Conservation (phyloP, 2,329 filamentous ascomycete species). For the Plectosphaerella cucumerina region DNA sequence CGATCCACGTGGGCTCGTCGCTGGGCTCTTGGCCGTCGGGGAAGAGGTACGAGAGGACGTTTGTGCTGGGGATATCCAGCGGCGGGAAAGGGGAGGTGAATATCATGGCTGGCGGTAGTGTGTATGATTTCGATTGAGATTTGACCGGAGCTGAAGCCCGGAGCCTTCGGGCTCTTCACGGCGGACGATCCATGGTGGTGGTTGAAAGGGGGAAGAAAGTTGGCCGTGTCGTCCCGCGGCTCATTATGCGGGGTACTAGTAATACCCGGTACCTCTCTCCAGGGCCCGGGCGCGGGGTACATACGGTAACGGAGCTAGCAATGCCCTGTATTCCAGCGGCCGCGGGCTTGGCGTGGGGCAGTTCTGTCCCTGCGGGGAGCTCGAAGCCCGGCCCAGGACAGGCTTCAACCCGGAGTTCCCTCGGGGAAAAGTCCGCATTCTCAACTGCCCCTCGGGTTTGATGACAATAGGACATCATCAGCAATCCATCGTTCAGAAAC, state of each 20-base stretch:
- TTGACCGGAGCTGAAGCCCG: neutral
- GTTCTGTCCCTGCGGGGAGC: too few species aligned
- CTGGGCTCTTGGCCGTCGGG: slow-evolving; percentile 24
- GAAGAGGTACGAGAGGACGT: slow-evolving; percentile 34
- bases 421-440: too few species aligned
- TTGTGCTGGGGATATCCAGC: slow-evolving; percentile 40
- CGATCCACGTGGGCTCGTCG: slow-evolving; percentile 48
- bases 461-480: neutral
- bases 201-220: neutral
- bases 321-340: too few species aligned
- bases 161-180: too few species aligned
- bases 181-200: neutral
- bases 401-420: too few species aligned
- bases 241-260: slow-evolving; percentile 1
- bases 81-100: slow-evolving; percentile 36
- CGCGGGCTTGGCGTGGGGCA: too few species aligned
- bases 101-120: slow-evolving; percentile 27
- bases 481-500: too few species aligned
- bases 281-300: too few species aligned
- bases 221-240: slow-evolving; percentile 1
- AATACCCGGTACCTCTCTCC: neutral
- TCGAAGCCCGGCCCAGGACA: too few species aligned
- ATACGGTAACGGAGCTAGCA: too few species aligned
- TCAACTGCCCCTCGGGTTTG: neutral
- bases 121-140: neutral